phyloP scores from a whole-genome alignment of 805 yeast genomes.

The Suhomyces prunicola region DNA sequence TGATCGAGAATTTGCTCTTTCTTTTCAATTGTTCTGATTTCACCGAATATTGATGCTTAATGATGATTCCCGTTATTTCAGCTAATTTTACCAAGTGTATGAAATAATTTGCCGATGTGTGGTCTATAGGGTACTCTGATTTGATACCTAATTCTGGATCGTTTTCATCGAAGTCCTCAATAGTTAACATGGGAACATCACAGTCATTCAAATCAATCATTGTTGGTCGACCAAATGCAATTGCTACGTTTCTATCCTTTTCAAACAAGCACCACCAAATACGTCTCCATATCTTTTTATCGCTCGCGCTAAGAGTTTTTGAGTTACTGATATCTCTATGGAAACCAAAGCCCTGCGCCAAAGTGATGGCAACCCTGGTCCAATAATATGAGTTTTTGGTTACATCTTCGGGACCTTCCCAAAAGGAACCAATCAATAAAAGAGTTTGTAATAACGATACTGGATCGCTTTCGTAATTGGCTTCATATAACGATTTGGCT shows the following conservation, averaged over 20 bases:
- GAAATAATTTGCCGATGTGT: constrained; percentile 52
- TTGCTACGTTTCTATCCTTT: constrained; percentile 65
- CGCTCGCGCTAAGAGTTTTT: constrained; percentile 35
- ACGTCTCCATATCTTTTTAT: constrained; percentile 55
- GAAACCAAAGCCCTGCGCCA: constrained; percentile 75
- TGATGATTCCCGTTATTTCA: constrained; percentile 67
- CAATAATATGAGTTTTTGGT: constrained; percentile 65
- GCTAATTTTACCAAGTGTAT: constrained; percentile 63
- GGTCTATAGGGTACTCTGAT: constrained; percentile 44
- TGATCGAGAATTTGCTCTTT: constrained; percentile 40
- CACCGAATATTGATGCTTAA: constrained; percentile 67
- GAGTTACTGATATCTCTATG: constrained; percentile 54
- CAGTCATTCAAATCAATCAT: constrained; percentile 68
- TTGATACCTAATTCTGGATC: constrained; percentile 35
- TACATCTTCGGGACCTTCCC: constrained; percentile 73
- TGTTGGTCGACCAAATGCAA: constrained; percentile 73
- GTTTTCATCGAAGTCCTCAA: constrained; percentile 62
- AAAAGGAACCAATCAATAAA: constrained; percentile 60
- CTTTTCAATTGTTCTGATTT: constrained; percentile 56
- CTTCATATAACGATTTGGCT: constrained; percentile 72
- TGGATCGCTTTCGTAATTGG: constrained; percentile 65
- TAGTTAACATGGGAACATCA: constrained; percentile 68
- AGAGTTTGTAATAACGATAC: constrained; percentile 59
- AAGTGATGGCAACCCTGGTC: constrained; percentile 64
- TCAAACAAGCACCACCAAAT: constrained; percentile 77